These are phyloP conservation scores for Neoarthrinium moseri DNA, from an alignment of 2,329 filamentous ascomycete species.

Conservation along the genomic window DNA sequence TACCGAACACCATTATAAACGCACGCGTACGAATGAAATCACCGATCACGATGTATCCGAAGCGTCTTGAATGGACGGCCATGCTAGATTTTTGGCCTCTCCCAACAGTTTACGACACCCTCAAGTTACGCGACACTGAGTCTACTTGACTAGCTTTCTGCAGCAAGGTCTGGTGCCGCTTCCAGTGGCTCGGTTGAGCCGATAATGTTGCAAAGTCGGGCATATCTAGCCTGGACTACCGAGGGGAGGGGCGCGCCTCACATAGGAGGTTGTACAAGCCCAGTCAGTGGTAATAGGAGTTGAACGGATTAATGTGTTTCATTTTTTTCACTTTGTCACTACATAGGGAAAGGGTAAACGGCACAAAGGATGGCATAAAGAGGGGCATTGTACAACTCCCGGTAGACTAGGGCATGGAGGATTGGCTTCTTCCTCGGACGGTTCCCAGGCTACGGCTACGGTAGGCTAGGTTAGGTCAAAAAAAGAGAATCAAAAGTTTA, in stretches of 20 bases:
- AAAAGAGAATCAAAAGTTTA: constrained; percentile 2
- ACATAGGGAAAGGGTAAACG: constrained; percentile 8
- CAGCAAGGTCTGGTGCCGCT: too few species aligned
- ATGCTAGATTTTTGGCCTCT: background rate
- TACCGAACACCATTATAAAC: background rate
- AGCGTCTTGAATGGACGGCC: background rate
- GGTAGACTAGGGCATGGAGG: constrained; percentile 4
- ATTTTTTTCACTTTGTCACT: constrained; percentile 2
- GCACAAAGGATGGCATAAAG: constrained; percentile 5
- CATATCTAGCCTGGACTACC: too few species aligned
- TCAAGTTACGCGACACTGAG: too few species aligned
- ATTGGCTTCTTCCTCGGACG: constrained; percentile 2
- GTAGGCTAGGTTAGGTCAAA: constrained; percentile 1
- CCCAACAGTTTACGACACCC: too few species aligned
- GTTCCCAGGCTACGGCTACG: constrained; percentile 2
- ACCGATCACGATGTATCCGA: background rate
- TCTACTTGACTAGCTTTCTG: too few species aligned
- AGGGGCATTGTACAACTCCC: constrained; percentile 8
- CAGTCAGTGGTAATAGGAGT: background rate
- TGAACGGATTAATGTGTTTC: constrained; percentile 1
- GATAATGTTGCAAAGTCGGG: too few species aligned
- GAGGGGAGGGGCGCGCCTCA: too few species aligned
- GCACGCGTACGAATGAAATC: background rate
- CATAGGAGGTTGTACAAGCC: too few species aligned
- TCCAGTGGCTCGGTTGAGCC: too few species aligned